Evolutionary conservation across 257 asterid species (phyloP).

Genomic region (Petrea volubilis): DNA sequence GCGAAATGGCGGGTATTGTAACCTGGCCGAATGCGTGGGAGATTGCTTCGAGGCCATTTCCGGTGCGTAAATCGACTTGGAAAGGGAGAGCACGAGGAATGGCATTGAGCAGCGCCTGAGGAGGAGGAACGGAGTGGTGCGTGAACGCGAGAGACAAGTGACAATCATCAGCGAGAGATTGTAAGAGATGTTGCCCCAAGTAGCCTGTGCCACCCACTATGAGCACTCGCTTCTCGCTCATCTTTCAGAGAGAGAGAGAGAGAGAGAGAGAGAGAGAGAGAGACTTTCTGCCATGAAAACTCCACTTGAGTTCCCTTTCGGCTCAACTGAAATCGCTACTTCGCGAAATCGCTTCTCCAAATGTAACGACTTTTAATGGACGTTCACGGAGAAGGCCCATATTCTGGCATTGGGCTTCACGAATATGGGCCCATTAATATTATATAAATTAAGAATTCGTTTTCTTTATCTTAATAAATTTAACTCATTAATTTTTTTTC

Average conservation of each 20-base stretch:
- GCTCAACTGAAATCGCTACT: conserved; percentile 8
- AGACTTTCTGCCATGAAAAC: not conserved
- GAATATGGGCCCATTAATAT: too few relatives aligned
- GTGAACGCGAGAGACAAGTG: conserved; percentile 64
- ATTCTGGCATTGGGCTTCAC: too few relatives aligned
- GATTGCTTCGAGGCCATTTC: conserved; percentile 57
- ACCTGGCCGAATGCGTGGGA: conserved; percentile 78
- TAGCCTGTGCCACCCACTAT: conserved; percentile 91
- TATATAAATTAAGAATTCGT: too few relatives aligned
- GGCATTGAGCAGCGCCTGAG: conserved; percentile 57
- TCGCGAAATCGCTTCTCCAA: not conserved
- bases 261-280: not conserved
- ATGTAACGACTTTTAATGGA: not conserved
- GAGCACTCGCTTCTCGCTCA: conserved; percentile 56
- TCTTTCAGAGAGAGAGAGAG: conserved; percentile 9
- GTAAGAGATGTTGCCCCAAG: conserved; percentile 89
- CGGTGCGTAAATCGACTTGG: conserved; percentile 64
- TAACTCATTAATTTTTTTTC: not conserved
- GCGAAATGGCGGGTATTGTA: not conserved
- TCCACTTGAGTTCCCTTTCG: not conserved
- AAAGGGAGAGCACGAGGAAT: conserved; percentile 64
- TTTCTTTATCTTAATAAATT: not conserved
- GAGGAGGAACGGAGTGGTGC: conserved; percentile 58
- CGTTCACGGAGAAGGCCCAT: too few relatives aligned
- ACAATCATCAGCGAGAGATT: conserved; percentile 37